Percentiles rank a stretch among this genome's conserved stretches.
Conservation (phyloP, 2,329 filamentous ascomycete species). For the Phyllosticta citriasiana region DNA sequence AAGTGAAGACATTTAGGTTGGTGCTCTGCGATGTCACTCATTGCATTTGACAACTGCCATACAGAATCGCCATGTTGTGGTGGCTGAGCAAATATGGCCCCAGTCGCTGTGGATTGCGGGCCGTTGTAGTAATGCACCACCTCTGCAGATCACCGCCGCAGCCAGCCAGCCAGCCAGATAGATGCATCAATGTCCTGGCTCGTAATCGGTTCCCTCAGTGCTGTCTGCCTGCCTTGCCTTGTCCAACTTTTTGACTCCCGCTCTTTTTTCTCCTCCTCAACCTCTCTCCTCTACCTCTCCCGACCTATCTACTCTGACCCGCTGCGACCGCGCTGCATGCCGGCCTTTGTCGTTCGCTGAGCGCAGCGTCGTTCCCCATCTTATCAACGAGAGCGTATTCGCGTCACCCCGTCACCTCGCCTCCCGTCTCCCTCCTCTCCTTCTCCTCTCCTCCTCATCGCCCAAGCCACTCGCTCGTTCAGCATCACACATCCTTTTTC, state of each 20-base stretch:
- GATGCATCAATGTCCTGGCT: background rate
- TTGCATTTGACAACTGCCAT: background rate
- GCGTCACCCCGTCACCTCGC: slow-evolving; percentile 1
- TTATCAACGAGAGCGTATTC: background rate
- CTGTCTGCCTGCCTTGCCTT: slow-evolving; percentile 1
- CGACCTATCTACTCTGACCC: background rate
- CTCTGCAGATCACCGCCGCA: background rate
- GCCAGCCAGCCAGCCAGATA: too few relatives aligned
- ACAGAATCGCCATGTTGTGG: too few relatives aligned
- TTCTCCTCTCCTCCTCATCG: background rate
- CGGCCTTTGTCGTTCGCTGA: slow-evolving; percentile 9
- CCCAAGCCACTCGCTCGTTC: background rate
- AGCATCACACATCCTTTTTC: background rate
- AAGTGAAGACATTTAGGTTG: too few relatives aligned
- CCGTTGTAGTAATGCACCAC: background rate
- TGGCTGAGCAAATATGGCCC: background rate
- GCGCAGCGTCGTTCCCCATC: slow-evolving; percentile 1
- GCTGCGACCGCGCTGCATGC: slow-evolving; percentile 6
- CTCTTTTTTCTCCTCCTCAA: background rate
- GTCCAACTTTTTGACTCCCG: background rate
- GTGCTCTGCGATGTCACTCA: too few relatives aligned
- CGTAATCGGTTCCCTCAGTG: slow-evolving; percentile 8
- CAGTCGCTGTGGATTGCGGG: background rate
- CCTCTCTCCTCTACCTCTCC: background rate
- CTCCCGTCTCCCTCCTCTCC: background rate